Conservation (phyloP, 2,329 filamentous ascomycete genomes). For the Aspergillus tubingensis region DNA sequence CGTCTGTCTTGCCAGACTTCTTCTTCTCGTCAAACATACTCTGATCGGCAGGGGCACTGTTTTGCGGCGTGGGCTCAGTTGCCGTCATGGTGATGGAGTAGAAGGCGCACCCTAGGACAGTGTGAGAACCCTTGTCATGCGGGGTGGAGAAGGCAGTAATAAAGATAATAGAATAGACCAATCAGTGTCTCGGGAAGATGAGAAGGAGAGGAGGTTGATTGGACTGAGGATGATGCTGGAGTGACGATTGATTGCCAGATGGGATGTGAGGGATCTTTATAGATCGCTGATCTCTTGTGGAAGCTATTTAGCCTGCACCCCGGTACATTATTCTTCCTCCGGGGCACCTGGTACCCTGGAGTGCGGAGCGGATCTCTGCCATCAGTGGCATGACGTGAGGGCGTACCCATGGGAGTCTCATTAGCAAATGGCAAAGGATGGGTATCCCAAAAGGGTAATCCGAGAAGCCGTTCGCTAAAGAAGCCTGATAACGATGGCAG, state of each 20-base stretch:
- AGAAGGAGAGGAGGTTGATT: background rate
- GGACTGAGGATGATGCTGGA: background rate
- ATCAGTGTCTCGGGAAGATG: background rate
- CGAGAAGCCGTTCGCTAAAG: background rate
- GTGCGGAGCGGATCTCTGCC: background rate
- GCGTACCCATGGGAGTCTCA: background rate
- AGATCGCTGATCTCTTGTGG: background rate
- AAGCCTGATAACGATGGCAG: background rate
- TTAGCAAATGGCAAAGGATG: background rate
- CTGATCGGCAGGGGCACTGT: background rate
- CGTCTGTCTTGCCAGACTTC: background rate
- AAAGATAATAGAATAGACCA: background rate
- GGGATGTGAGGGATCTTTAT: background rate
- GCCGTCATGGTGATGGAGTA: background rate
- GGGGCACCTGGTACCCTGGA: background rate
- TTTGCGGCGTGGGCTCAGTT: background rate
- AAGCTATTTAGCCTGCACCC: background rate
- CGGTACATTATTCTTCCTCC: background rate
- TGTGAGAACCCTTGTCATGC: background rate
- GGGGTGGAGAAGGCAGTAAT: background rate
- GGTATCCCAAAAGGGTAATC: background rate
- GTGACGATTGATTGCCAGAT: background rate
- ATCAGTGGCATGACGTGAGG: background rate
- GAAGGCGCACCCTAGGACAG: background rate
- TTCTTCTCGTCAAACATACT: background rate